Percentiles rank a stretch among this genome's conserved stretches.
These are phyloP conservation scores for Chaetoscypha palmicola DNA, from an alignment of 2,329 filamentous ascomycete genomes.

Conservation along the genomic window DNA sequence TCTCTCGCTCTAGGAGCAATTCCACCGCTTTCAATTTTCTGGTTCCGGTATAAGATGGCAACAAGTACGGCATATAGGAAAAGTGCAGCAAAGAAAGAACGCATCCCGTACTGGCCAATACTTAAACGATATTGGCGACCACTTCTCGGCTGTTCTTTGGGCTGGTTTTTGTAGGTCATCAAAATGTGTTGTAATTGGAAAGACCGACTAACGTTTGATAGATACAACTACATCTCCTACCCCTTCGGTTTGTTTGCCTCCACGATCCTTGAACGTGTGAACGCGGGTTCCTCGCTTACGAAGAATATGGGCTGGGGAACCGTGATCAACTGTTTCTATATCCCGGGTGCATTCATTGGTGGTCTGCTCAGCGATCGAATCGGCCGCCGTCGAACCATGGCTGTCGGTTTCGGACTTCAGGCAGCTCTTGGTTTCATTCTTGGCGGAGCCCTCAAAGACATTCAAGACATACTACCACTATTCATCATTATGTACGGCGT, in stretches of 20 bases:
- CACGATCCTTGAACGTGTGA: conserved; percentile 60
- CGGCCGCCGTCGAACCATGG: conserved; percentile 69
- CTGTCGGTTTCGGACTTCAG: conserved; percentile 63
- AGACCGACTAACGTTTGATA: too few species aligned
- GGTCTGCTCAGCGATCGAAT: conserved; percentile 71
- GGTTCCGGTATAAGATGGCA: conserved; percentile 45
- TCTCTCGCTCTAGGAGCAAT: conserved; percentile 40
- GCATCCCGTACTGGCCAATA: conserved; percentile 46
- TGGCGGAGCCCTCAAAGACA: conserved; percentile 64
- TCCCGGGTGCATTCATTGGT: conserved; percentile 73
- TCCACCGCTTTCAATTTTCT: conserved; percentile 43
- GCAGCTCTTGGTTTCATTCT: conserved; percentile 81
- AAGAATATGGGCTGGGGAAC: conserved; percentile 83
- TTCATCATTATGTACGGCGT: conserved; percentile 77
- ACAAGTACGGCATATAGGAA: conserved; percentile 39
- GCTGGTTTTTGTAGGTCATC: conserved; percentile 31
- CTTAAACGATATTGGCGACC: conserved; percentile 59
- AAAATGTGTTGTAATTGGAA: conserved; percentile 34
- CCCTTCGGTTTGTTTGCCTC: conserved; percentile 80
- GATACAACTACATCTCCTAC: conserved; percentile 47
- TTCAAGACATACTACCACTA: conserved; percentile 62
- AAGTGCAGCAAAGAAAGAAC: conserved; percentile 23
- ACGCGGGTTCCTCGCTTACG: conserved; percentile 55
- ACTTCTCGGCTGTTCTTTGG: conserved; percentile 31
- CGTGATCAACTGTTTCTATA: conserved; percentile 81